Evolutionary conservation across 73 alveolate genomes (phyloP), one percentile per base, ranked within the genome.

Genomic region (Paramecium pentaurelia): DNA sequence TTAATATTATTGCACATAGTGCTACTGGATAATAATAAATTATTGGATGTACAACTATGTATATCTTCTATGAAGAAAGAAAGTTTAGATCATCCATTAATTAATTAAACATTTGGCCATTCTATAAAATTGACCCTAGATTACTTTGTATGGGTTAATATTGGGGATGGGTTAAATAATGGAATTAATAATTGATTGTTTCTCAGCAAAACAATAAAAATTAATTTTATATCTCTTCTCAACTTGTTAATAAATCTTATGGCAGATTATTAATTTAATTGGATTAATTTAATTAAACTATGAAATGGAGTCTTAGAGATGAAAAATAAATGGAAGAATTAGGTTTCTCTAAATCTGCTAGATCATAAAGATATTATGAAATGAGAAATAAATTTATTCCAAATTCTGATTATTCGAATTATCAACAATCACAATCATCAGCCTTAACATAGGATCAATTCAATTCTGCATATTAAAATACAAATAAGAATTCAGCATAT

Each of bases 51-150:
- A 73, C 95, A 25, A 45, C 96, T 34, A 90, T 73, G 95, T 83
- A 85, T 25, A 64, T 93, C 4, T 93, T 93, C 45, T 96, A 93
- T 93, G 90, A 89, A 20, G 87, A 75, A 14, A 71, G 80, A 22
- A 87, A 54, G 40, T 88, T 90, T 36, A 71, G 73, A 34, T 40
- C 92, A 51, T 93, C 93, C 1, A 38, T 93, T 36, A 71, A 88
- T 89, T 54, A 80, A 22, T 90, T 93, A n/a, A 93, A 93, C 59
- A 36, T 93, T 14, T 93, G 96, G 96, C 96, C 96, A 60, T 93
- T 93, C 30, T 93, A 93, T 71, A 92, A 92, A 51, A 73, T 91
- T 18, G 93, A 93, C 36, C 91, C 86, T 18, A 47, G 92, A 51
- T 70, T 93, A 28, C 59, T 91, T n/a, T 93, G 96, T 42, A 93